Conservation (phyloP, 1,284 basidiomycete genomes). For the Tylopilus sp. region DNA sequence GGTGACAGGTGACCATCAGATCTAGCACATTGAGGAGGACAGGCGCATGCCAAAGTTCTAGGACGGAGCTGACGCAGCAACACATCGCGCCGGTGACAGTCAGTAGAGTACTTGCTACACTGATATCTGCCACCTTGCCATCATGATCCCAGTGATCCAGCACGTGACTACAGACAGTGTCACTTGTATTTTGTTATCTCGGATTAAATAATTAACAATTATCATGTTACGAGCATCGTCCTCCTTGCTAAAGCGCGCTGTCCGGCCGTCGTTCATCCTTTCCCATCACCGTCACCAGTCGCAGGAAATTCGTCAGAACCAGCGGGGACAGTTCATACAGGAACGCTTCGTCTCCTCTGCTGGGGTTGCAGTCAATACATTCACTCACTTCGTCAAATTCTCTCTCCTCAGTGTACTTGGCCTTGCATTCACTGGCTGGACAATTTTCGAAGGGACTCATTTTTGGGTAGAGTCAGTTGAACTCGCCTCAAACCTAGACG, state of each 20-base stretch:
- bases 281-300: slow-evolving; percentile 14
- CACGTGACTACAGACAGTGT: too few relatives aligned
- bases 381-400: slow-evolving; percentile 41
- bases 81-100: too few relatives aligned
- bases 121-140: too few relatives aligned
- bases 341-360: slow-evolving; percentile 38
- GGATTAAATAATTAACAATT: neutral
- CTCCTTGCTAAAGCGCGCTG: slow-evolving; percentile 1
- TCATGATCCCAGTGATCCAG: neutral
- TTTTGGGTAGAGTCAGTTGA: slow-evolving; percentile 66
- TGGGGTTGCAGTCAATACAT: slow-evolving; percentile 35
- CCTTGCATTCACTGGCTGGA: slow-evolving; percentile 39
- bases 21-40: too few relatives aligned
- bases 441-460: slow-evolving; percentile 59
- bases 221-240: slow-evolving; percentile 15
- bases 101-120: too few relatives aligned
- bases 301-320: slow-evolving; percentile 10
- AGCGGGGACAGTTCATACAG: slow-evolving; percentile 25
- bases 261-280: neutral
- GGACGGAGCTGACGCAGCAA: too few relatives aligned
- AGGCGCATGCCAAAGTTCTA: too few relatives aligned
- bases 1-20: neutral
- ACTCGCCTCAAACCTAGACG: slow-evolving; percentile 51
- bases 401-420: slow-evolving; percentile 38
- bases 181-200: too few relatives aligned